Percentiles rank a stretch among this genome's conserved stretches.
phyloP scores from a whole-genome alignment of 345 rosid genomes.

The Aethionema arabicum region DNA sequence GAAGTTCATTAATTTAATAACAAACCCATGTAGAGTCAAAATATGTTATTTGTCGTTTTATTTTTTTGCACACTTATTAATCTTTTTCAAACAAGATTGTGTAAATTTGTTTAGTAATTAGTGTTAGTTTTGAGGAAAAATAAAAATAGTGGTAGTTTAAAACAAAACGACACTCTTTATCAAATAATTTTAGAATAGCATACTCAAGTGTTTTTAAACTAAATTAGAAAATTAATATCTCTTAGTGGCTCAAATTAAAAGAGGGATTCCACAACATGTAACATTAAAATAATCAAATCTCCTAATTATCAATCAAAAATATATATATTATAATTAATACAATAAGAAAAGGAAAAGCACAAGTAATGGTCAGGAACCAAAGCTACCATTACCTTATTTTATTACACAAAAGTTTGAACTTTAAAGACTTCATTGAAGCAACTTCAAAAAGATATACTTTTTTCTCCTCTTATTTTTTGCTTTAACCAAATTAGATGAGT shows the following conservation, averaged over 20 bases:
- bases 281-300: slow-evolving; percentile 11
- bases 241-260: slow-evolving; percentile 6
- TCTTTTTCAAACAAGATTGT: too few relatives aligned
- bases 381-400: slow-evolving; percentile 28
- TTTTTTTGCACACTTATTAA: too few relatives aligned
- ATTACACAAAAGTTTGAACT: slow-evolving; percentile 27
- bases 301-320: neutral
- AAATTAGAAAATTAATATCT: too few relatives aligned
- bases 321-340: neutral
- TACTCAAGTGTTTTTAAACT: too few relatives aligned
- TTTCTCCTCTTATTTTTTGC: slow-evolving; percentile 1
- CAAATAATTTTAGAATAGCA: too few relatives aligned
- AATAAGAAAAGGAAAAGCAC: slow-evolving; percentile 23
- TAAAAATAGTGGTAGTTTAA: too few relatives aligned
- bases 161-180: too few relatives aligned
- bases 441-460: slow-evolving; percentile 2
- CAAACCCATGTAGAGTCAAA: too few relatives aligned
- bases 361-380: slow-evolving; percentile 32
- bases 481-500: slow-evolving; percentile 31
- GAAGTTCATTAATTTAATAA: too few relatives aligned
- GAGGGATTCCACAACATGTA: slow-evolving; percentile 15
- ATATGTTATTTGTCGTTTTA: too few relatives aligned
- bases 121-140: too few relatives aligned
- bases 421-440: slow-evolving; percentile 21
- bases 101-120: too few relatives aligned